Conservation (phyloP, 169 alveolate genomes). For the Plasmodium falciparum region DNA sequence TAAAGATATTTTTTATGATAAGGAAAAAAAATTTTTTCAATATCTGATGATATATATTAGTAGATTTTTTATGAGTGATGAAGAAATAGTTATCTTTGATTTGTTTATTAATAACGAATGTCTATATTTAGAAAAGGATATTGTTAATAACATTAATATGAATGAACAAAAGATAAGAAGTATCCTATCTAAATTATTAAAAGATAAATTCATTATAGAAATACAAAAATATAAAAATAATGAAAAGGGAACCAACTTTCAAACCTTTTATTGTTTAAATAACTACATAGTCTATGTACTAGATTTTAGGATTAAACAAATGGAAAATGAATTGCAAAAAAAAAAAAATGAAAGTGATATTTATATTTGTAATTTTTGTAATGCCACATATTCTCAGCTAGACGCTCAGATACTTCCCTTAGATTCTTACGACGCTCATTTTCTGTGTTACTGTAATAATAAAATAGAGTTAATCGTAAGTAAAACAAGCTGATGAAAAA, state of each 20-base stretch:
- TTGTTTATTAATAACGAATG: constrained; percentile 80
- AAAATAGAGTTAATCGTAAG: constrained; percentile 83
- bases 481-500: not conserved
- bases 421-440: constrained; percentile 85
- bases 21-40: too few relatives aligned
- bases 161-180: constrained; percentile 80
- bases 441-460: constrained; percentile 83
- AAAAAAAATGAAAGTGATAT: constrained; percentile 78
- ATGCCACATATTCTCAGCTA: constrained; percentile 79
- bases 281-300: constrained; percentile 79
- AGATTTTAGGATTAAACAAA: constrained; percentile 78
- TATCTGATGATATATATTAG: too few relatives aligned
- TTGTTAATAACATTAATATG: constrained; percentile 79
- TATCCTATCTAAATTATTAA: constrained; percentile 71
- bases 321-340: constrained; percentile 81
- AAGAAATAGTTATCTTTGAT: constrained; percentile 83
- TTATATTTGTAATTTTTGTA: constrained; percentile 80
- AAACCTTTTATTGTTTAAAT: constrained; percentile 80
- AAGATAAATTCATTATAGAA: constrained; percentile 37
- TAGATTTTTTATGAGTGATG: constrained; percentile 78
- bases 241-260: constrained; percentile 49
- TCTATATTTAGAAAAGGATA: constrained; percentile 81
- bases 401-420: constrained; percentile 83
- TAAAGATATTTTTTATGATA: too few relatives aligned
- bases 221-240: constrained; percentile 61